Evolutionary conservation across 306 rosid species (phyloP).

Genomic region (Citrullus colocynthis): DNA sequence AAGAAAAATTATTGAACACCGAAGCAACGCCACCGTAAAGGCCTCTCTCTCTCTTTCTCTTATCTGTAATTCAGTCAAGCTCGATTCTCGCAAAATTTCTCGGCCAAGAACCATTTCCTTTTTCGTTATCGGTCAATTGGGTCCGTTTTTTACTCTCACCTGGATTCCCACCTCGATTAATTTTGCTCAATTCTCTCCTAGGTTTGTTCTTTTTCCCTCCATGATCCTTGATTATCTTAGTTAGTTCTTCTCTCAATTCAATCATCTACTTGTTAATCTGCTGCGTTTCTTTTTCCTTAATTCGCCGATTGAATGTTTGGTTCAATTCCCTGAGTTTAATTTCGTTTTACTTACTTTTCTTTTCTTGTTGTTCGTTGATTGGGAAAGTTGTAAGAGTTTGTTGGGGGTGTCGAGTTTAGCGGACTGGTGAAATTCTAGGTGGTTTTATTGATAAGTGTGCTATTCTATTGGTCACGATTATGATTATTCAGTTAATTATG

Average conservation of each 20-base stretch:
- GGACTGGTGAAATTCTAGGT: not conserved
- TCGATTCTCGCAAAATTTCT: conserved; percentile 2
- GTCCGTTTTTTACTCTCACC: not conserved
- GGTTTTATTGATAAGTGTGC: not conserved
- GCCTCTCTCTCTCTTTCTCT: not conserved
- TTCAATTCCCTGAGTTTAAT: not conserved
- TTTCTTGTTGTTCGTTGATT: conserved; percentile 1
- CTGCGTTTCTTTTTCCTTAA: not conserved
- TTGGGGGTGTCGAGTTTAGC: not conserved
- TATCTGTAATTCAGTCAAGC: not conserved
- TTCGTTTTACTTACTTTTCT: not conserved
- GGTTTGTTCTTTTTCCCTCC: not conserved
- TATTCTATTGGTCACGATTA: not conserved
- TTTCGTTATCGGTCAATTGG: not conserved
- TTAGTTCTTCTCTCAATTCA: not conserved
- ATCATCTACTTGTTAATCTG: not conserved
- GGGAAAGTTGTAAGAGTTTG: not conserved
- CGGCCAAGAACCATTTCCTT: not conserved
- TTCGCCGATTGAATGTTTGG: not conserved
- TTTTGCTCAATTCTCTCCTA: not conserved
- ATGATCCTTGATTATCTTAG: not conserved
- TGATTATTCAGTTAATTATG: not conserved
- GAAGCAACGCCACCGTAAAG: conserved; percentile 2
- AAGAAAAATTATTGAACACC: conserved; percentile 6
- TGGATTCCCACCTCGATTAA: not conserved